Conservation (phyloP, 495 filamentous ascomycete species). For the Aspergillus affinis region DNA sequence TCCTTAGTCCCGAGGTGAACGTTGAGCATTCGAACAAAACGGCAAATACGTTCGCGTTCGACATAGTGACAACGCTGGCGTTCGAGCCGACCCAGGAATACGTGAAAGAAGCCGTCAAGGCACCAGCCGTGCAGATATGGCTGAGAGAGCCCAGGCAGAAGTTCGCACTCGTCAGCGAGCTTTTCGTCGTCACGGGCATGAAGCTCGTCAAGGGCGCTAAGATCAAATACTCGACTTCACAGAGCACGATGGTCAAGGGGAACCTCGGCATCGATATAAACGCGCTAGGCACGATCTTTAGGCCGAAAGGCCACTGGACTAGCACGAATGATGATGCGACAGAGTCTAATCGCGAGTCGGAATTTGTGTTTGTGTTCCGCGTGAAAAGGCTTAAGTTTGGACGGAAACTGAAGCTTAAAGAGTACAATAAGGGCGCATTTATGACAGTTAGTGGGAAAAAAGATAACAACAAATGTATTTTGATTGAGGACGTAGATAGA, state of each 20-base stretch:
- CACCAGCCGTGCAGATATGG: conserved; percentile 30
- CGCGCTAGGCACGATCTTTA: conserved; percentile 21
- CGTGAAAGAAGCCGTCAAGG: conserved; percentile 27
- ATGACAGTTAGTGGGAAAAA: conserved; percentile 19
- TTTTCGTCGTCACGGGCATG: conserved; percentile 32
- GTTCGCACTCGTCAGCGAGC: conserved; percentile 21
- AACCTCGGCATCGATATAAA: conserved; percentile 24
- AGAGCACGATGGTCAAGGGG: conserved; percentile 19
- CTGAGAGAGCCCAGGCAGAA: conserved; percentile 27
- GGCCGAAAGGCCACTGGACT: conserved; percentile 26
- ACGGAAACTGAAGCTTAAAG: conserved; percentile 24
- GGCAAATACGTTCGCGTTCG: conserved; percentile 25
- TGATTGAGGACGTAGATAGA: conserved; percentile 27
- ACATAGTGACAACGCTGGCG: conserved; percentile 26
- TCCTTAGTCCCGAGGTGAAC: conserved; percentile 23
- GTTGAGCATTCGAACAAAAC: conserved; percentile 21
- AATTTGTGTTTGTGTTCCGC: conserved; percentile 34
- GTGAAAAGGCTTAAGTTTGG: conserved; percentile 31
- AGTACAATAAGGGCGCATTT: conserved; percentile 30
- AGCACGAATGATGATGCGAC: conserved; percentile 25
- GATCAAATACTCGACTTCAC: conserved; percentile 29
- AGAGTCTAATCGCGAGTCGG: conserved; percentile 24
- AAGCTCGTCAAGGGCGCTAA: conserved; percentile 33
- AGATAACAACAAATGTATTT: conserved; percentile 20
- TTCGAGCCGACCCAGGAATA: conserved; percentile 31